Evolutionary conservation across 2,329 filamentous ascomycete species (phyloP), one percentile per base, ranked within the genome.

Genomic region (Paracamarosporium sp.): DNA sequence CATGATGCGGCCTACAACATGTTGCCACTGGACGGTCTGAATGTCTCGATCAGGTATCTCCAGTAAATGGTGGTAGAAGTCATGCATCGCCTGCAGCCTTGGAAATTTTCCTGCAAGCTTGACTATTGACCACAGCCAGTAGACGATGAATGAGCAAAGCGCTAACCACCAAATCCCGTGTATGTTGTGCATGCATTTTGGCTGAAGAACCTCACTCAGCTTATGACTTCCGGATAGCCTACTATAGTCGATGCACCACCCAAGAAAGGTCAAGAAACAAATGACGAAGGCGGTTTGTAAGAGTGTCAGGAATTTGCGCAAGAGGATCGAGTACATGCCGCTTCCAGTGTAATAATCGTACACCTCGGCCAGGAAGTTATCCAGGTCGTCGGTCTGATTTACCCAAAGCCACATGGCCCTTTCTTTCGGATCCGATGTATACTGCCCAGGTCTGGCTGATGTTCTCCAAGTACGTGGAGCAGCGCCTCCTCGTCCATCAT

Each of bases 21-120:
- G 90, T 71, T 96, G 92, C 93, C 93, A 97, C 5, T 93, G 94
- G 50, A 97, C 90, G 0, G 92, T 96, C 75, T 97, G 93, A 79
- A 97, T 95, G 67, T 97, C 93, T 55, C 89, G 84, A 71, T 91
- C 88, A 3, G 91, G 90, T 41, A 97, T 92, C 36, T 91, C 90
- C 9, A 97, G 85, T 4, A 97, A 84, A 70, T 96, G 83, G 27
- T 88, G 82, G 72, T 92, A 97, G 75, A 97, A 97, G 74, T 95
- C 89, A 62, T 92, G 91, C 78, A 97, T 89, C 48, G 91, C 84
- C 56, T 86, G 80, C 25, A 97, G 82, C 15, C 91, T 86, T 28
- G 89, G 87, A 25, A 93, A 82, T 68, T 94, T 91, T 41, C 91
- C 79, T 43, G 91, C 78, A 66, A 90, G 90, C 62, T 91, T 88